Base-by-base conservation (phyloP, 176 grass and related monocot genomes). In the Lolium rigidum region DNA sequence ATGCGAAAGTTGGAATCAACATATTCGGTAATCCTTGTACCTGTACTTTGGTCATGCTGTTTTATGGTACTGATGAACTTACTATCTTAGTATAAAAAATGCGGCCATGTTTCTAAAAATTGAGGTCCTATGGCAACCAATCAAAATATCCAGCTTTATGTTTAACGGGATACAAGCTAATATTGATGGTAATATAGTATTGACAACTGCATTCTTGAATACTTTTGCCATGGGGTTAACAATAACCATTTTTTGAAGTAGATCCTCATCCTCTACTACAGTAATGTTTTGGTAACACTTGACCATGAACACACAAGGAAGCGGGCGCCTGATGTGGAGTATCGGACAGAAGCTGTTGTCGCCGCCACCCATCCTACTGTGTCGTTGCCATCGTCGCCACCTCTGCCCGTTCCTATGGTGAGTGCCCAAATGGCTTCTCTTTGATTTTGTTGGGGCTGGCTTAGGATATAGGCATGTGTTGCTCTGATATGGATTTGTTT, bases 1-100 rank as follows among this genome's bases (percentile, higher is more conserved):
- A 99, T 93, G 92, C 84, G 54, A 83, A 97, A 83, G 73, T 99
- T 88, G 92, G 97, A 31, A 28, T 99, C 75, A 9, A 99, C 84
- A 93, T 99, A 82, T 99, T 99, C 61, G 97, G 97, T 99, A 93
- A 93, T 71, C 58, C 12, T 61, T 84, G 8, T 62, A 44, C 22
- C 44, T 31, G 63, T 51, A 63, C 20, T 56, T 80, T 47, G 10
- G 38, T 47, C 16, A 80, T 78, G 31, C 15, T 76, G 16, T 47
- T 83, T 85, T 28, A 17, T 75, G 72, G 48, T 17, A 31, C 47
- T 52, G 14, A 9, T 28, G 14, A 75, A 52, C 72, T 1, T 77
- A 43, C 26, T 28, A 28, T 28, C 26, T 28, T 28, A 28, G 10
- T 76, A 41, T 25, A n/a, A 63, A 47, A 13, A 70, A 51, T 76